Conservation (phyloP, 2,329 filamentous ascomycete genomes). For the Epichloe elymi region DNA sequence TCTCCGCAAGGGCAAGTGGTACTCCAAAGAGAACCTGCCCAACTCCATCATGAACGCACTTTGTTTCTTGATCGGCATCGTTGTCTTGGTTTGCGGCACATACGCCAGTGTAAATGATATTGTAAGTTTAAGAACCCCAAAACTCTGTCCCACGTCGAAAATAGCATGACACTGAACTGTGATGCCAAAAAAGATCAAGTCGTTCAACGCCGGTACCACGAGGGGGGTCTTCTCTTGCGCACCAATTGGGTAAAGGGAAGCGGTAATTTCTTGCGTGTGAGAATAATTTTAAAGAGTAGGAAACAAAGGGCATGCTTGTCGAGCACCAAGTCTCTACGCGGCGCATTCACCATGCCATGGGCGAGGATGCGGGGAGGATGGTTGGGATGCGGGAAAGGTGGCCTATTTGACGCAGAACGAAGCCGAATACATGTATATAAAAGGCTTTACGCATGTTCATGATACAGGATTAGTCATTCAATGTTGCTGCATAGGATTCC, state of each 20-base stretch:
- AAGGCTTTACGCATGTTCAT: neutral
- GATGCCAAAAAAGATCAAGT: conserved; percentile 2
- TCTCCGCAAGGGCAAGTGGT: conserved; percentile 15
- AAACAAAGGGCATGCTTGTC: neutral
- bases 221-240: conserved; percentile 9
- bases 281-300: neutral
- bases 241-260: conserved; percentile 5
- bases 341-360: neutral
- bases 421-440: neutral
- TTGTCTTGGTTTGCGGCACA: conserved; percentile 14
- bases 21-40: conserved; percentile 13
- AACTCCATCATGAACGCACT: conserved; percentile 12
- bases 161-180: neutral
- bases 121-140: conserved; percentile 8
- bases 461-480: neutral
- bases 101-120: conserved; percentile 16
- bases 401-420: neutral
- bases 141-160: neutral
- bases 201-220: conserved; percentile 6
- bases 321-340: neutral
- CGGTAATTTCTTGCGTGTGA: neutral
- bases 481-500: neutral
- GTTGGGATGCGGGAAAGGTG: neutral
- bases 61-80: conserved; percentile 14
- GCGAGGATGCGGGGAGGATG: neutral